Base-by-base conservation (phyloP, 192 early-diverging fungal genomes). In the Rhizophagus sp. region DNA sequence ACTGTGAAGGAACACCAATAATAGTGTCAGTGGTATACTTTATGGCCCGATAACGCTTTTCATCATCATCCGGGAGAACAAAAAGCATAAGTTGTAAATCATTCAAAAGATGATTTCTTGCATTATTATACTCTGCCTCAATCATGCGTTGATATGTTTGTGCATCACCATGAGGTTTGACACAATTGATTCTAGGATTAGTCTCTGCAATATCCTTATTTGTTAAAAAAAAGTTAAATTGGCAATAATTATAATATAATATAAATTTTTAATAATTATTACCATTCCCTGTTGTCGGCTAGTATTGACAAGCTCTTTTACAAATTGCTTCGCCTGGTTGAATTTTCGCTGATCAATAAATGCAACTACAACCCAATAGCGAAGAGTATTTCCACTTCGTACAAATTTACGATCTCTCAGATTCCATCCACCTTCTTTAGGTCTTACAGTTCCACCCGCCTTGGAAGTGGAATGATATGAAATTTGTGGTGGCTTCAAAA, bases 391-490 rank as follows among this genome's bases (percentile, higher is more conserved):
- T 41, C 95, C 96, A 11, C 91, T 86, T 13, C 89, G 86, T 8
- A 98, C 93, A 11, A 97, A 93, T 77, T 90, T 90, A 83, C 92
- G 93, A 80, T 93, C 94, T 69, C 90, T 89, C 75, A 98, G 85
- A 80, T 97, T 96, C 97, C 97, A 98, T 13, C 92, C 91, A 33
- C 97, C 96, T 81, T 88, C 89, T 10, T 85, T 82, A 15, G 94
- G 93, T 44, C 80, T 76, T 50, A 84, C 76, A 69, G 92, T 81
- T 4, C 79, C 76, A 36, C 86, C 80, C 0, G 86, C 83, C 24
- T 85, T 87, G 34, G 91, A 91, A 0, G 68, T 70, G 8, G 70
- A 27, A 25, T 87, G 83, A 69, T 94, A 97, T 2, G 85, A 87
- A 80, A 98, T 90, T 13, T 87, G 92, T 3, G 97, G 97, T 1